Evolutionary conservation across 768 basidiomycete genomes (phyloP), one percentile per base, ranked within the genome.

Genomic region (Macrocybe gigantea): DNA sequence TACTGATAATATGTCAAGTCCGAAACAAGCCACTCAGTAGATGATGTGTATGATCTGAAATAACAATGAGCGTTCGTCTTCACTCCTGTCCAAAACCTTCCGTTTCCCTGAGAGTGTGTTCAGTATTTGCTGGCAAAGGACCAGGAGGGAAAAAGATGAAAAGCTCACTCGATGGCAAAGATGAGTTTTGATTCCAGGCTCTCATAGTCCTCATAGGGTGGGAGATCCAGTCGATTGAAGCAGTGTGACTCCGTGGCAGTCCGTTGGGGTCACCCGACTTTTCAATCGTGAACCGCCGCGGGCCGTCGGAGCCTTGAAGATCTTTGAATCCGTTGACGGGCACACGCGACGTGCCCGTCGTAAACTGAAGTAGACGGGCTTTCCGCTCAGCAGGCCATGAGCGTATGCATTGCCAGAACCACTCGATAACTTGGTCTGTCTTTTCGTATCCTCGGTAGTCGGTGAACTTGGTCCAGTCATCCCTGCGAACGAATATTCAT

Each of bases 301-400:
- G 93, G 0, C 93, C 93, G 64, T 96, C 93, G 0, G 88, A 89
- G 7, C 93, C 93, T 67, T 95, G 93, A 6, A 94, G 72, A 60
- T 95, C 93, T 60, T 93, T 93, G 75, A 95, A 95, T 1, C 93
- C 93, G 60, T 93, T 93, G 57, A 93, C 92, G 8, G 93, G 85
- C 15, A 88, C 79, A 51, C 86, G 73, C n/a, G 86, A 88, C 2
- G 85, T 88, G 13, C 85, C 85, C 1, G 90, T 93, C 5, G 89
- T 88, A 65, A 95, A 95, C 63, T 93, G 92, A 13, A 94, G 68
- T 34, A 93, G 65, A 10, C 91, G 82, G 36, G 86, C 85, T 63
- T 93, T 93, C 54, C 88, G 79, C 63, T 95, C 93, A 0, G 88
- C 75, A 7, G 93, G 88, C 93, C 93, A 95, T 33, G 84, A 82